These are phyloP conservation scores for Boletus patriciae DNA, from an alignment of 768 basidiomycete species.

Conservation along the genomic window DNA sequence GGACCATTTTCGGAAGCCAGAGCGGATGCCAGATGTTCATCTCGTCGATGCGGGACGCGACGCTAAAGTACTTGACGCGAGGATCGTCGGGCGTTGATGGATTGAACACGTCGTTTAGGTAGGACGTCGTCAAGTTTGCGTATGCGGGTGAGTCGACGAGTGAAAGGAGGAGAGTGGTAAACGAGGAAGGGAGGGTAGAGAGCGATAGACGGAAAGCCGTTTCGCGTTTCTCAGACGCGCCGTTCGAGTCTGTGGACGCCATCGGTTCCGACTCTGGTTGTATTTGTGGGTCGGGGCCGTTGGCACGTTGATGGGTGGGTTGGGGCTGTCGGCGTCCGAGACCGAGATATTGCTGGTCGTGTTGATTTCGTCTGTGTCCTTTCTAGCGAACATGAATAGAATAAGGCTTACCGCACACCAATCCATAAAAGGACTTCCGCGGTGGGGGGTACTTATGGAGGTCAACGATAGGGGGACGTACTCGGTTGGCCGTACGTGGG, in stretches of 20 bases:
- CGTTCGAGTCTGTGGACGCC: not conserved
- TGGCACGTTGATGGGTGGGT: slow-evolving; percentile 1
- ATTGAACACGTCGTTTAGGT: slow-evolving; percentile 79
- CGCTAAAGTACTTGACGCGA: slow-evolving; percentile 86
- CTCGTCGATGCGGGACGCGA: slow-evolving; percentile 71
- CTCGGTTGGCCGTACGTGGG: slow-evolving; percentile 75
- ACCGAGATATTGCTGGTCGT: slow-evolving; percentile 79
- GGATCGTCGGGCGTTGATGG: slow-evolving; percentile 77
- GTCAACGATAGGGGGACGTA: slow-evolving; percentile 89
- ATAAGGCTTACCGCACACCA: slow-evolving; percentile 79
- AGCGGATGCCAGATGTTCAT: slow-evolving; percentile 89
- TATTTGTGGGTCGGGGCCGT: not conserved
- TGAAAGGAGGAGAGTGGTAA: slow-evolving; percentile 84
- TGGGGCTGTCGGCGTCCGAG: slow-evolving; percentile 64
- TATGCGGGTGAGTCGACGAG: slow-evolving; percentile 96
- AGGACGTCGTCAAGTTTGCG: slow-evolving; percentile 85
- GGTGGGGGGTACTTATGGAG: slow-evolving; percentile 89
- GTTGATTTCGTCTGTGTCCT: slow-evolving; percentile 18
- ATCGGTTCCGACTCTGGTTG: not conserved
- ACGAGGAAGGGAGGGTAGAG: slow-evolving; percentile 71
- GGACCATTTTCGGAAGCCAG: slow-evolving; percentile 93
- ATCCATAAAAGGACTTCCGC: slow-evolving; percentile 98
- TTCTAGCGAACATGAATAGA: slow-evolving; percentile 5
- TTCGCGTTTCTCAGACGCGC: slow-evolving; percentile 29
- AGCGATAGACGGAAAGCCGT: slow-evolving; percentile 48